Percentiles rank a stretch among this genome's conserved stretches.
These are phyloP conservation scores for Suhomyces kilbournensis DNA, from an alignment of 805 yeast genomes.

Conservation along the genomic window DNA sequence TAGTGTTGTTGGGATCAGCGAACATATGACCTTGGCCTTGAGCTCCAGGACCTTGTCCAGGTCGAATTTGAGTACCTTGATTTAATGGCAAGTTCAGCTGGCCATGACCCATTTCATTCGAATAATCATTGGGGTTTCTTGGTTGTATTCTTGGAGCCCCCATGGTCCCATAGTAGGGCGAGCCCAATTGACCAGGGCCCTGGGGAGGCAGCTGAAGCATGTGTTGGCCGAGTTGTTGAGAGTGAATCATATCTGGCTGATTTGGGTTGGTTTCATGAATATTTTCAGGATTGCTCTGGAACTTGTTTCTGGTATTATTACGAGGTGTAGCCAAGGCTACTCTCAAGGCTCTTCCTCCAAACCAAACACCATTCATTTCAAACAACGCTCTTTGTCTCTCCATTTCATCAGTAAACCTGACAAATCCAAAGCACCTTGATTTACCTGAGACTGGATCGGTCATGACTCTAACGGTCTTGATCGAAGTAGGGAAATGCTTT, in stretches of 20 bases:
- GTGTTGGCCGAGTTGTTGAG: background rate
- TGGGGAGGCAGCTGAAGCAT: background rate
- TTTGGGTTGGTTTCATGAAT: conserved; percentile 5
- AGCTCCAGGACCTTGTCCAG: conserved; percentile 6
- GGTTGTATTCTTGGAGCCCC: background rate
- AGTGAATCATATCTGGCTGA: conserved; percentile 14
- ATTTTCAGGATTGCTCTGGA: background rate
- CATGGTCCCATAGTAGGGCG: conserved; percentile 6
- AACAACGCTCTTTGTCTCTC: conserved; percentile 66
- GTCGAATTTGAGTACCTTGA: background rate
- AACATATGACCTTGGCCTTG: conserved; percentile 18
- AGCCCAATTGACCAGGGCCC: background rate
- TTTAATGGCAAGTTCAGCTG: background rate
- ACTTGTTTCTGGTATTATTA: conserved; percentile 15
- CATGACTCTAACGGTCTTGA: conserved; percentile 81
- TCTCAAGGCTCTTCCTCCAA: conserved; percentile 72
- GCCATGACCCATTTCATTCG: background rate
- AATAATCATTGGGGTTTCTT: background rate
- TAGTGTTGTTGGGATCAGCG: conserved; percentile 63
- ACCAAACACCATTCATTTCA: conserved; percentile 79
- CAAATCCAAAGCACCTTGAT: conserved; percentile 79
- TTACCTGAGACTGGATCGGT: conserved; percentile 79
- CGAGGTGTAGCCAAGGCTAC: conserved; percentile 81
- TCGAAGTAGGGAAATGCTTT: conserved; percentile 56
- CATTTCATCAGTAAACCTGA: conserved; percentile 65